Base-by-base conservation (phyloP, 768 basidiomycete genomes). In the Rhizopogon vulgaris region DNA sequence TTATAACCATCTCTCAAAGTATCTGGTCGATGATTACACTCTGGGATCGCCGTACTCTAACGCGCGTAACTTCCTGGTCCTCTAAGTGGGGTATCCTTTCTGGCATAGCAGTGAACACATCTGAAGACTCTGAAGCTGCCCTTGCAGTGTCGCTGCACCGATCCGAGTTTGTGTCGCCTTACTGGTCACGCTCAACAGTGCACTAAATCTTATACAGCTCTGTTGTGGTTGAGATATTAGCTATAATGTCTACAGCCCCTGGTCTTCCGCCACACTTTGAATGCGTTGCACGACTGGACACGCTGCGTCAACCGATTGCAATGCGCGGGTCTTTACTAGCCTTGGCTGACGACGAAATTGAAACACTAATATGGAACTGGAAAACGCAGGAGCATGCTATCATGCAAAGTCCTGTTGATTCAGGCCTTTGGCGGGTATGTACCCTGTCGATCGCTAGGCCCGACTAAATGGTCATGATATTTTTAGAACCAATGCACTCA, bases 11-110 rank as follows among this genome's bases (percentile, higher is more conserved):
- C 8, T 81, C 80, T 3, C 78, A 78, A 53, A 72, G 74, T 6
- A 77, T 87, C 46, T 87, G 85, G 85, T 79, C 80, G 38, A 69
- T 72, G 15, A 57, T 86, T 42, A 69, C 73, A 1, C 58, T 83
- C 17, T 84, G 85, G 80, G 73, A 80, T 50, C 60, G 49, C 25
- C 49, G 58, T 38, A 51, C 59, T 12, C 57, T 79, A 22, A 54
- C 49, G 27, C 55, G 59, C 8, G 61, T 65, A 12, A 74, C 72
- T 12, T 71, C 78, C 46, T 85, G 85, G 84, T 75, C 73, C 25
- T 77, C 73, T 0, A 72, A 75, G 48, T 77, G 77, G 14, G 77
- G 73, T 1, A 60, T 84, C 7, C 78, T 85, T 52, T 74, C 71
- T 37, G 78, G 75, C 2, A 68, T 84, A 48, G 69, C 70, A 2